Conservation (phyloP, 2,329 filamentous ascomycete genomes). For the Ascochyta koolunga region DNA sequence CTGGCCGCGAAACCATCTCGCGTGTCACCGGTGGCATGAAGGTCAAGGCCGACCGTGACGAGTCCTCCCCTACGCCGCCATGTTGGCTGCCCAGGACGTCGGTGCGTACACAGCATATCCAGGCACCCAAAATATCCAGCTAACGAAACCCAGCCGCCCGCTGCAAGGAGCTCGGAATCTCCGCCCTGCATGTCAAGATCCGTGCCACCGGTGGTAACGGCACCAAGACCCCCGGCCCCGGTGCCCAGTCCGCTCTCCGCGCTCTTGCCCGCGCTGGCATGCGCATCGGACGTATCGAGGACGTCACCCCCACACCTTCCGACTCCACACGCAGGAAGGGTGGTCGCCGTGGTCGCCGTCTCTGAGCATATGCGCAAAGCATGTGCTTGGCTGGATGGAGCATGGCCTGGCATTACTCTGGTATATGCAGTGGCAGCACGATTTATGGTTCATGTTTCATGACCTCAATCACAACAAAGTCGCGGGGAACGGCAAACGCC, state of each 20-base stretch:
- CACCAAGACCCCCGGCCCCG: conserved; percentile 99
- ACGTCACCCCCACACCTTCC: conserved; percentile 98
- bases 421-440: conserved; percentile 32
- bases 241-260: conserved; percentile 98
- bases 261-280: conserved; percentile 98
- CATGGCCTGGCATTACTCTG: conserved; percentile 38
- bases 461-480: conserved; percentile 45
- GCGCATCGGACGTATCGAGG: conserved; percentile 99
- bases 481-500: conserved; percentile 49
- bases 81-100: conserved; percentile 97
- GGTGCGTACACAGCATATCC: conserved; percentile 30
- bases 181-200: conserved; percentile 99
- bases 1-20: conserved; percentile 98
- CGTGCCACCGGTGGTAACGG: conserved; percentile 99
- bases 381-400: conserved; percentile 46
- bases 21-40: conserved; percentile 99
- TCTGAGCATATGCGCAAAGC: conserved; percentile 68
- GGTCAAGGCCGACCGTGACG: conserved; percentile 95
- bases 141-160: conserved; percentile 67
- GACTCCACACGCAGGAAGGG: conserved; percentile 99
- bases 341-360: conserved; percentile 99
- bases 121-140: not conserved
- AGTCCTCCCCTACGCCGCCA: conserved; percentile 99
- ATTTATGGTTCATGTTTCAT: conserved; percentile 41
- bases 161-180: conserved; percentile 86